Conservation (phyloP, 2,329 filamentous ascomycete genomes). For the Colletotrichum sp. region DNA sequence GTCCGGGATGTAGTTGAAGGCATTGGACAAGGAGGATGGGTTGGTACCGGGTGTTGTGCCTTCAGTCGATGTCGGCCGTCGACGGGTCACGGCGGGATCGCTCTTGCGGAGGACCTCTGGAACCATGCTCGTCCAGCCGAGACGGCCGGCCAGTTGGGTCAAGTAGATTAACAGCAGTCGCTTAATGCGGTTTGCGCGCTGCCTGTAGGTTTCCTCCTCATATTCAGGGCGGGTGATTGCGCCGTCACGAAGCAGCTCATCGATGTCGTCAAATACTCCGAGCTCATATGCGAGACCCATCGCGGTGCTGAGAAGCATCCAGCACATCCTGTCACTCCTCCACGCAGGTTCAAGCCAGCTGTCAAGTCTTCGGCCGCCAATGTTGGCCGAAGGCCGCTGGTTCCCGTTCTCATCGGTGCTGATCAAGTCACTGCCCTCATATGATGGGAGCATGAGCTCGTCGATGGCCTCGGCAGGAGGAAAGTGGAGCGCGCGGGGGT, state of each 20-base stretch:
- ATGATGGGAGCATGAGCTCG: slow-evolving; percentile 68
- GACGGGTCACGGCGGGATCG: slow-evolving; percentile 59
- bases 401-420: slow-evolving; percentile 47
- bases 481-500: slow-evolving; percentile 92
- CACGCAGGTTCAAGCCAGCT: slow-evolving; percentile 97
- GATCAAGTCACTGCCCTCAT: slow-evolving; percentile 50
- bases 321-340: slow-evolving; percentile 94
- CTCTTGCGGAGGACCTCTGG: slow-evolving; percentile 67
- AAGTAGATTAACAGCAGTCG: slow-evolving; percentile 88
- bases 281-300: slow-evolving; percentile 91
- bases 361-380: slow-evolving; percentile 85
- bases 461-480: slow-evolving; percentile 79
- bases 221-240: slow-evolving; percentile 67
- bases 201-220: slow-evolving; percentile 77
- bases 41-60: slow-evolving; percentile 66
- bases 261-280: slow-evolving; percentile 91
- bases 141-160: slow-evolving; percentile 88
- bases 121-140: slow-evolving; percentile 94
- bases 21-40: slow-evolving; percentile 58
- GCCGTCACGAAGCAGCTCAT: slow-evolving; percentile 66
- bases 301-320: slow-evolving; percentile 94
- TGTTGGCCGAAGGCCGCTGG: slow-evolving; percentile 54
- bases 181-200: slow-evolving; percentile 81
- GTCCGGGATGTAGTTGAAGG: slow-evolving; percentile 70
- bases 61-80: slow-evolving; percentile 54